Percentiles rank a stretch among this genome's conserved stretches.
These are phyloP conservation scores for Pleurotus sapidus DNA, from an alignment of 768 basidiomycete genomes.

Conservation along the genomic window DNA sequence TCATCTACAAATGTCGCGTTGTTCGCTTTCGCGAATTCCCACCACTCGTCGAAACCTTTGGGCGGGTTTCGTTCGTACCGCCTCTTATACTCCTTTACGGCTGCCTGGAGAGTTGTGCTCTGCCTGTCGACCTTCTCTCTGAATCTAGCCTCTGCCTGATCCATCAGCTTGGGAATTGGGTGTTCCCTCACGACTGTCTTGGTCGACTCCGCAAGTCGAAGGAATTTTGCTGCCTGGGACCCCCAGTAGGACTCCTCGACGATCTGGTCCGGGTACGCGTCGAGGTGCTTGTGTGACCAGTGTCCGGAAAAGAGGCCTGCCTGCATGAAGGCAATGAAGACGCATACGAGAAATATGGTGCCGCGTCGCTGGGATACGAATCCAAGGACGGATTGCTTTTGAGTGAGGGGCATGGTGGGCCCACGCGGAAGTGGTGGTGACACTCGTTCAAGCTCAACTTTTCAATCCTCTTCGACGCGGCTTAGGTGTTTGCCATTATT, in stretches of 20 bases:
- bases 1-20: slow-evolving; percentile 84
- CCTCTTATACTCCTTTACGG: slow-evolving; percentile 77
- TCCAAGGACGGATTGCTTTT: background rate
- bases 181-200: slow-evolving; percentile 37
- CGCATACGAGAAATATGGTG: slow-evolving; percentile 38
- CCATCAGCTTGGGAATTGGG: slow-evolving; percentile 84
- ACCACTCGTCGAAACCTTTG: slow-evolving; percentile 91
- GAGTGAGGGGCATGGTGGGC: slow-evolving; percentile 4
- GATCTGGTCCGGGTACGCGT: slow-evolving; percentile 13
- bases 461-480: too few species aligned
- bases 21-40: slow-evolving; percentile 70
- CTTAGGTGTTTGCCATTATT: too few species aligned
- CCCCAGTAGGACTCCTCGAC: slow-evolving; percentile 17
- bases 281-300: slow-evolving; percentile 18
- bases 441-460: background rate
- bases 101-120: slow-evolving; percentile 74
- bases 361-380: slow-evolving; percentile 20
- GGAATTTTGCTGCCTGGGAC: slow-evolving; percentile 13
- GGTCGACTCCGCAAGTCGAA: slow-evolving; percentile 1
- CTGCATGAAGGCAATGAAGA: slow-evolving; percentile 47
- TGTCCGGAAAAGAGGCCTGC: slow-evolving; percentile 44
- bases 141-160: slow-evolving; percentile 76
- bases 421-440: background rate
- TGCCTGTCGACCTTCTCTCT: slow-evolving; percentile 65
- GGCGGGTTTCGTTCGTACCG: slow-evolving; percentile 83